These are phyloP conservation scores for Acanthamoeba healyi DNA, from an alignment of 208 protist species.

Conservation along the genomic window DNA sequence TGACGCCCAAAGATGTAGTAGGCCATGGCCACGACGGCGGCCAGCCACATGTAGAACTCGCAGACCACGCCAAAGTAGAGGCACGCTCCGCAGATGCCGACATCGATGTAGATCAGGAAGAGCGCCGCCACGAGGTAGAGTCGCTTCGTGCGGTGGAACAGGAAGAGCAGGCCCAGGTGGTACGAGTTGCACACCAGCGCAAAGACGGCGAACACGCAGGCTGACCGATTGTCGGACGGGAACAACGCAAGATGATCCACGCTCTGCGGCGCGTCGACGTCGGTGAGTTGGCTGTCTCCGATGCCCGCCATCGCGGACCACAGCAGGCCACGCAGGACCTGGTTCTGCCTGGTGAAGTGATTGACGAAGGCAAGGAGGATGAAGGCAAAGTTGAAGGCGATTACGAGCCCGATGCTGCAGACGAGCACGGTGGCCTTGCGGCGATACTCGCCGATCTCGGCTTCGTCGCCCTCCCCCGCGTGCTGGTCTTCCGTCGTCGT, in stretches of 20 bases:
- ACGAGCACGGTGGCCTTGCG: neutral
- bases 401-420: neutral
- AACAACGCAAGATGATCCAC: neutral
- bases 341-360: neutral
- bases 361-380: neutral
- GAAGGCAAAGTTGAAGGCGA: slow-evolving; percentile 10
- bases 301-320: too few relatives aligned
- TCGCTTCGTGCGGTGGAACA: neutral
- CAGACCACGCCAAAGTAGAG: slow-evolving; percentile 7
- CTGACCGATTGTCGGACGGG: neutral
- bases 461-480: neutral
- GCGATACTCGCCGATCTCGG: neutral
- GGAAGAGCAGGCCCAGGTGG: neutral
- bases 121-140: slow-evolving; percentile 12
- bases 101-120: neutral
- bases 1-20: slow-evolving; percentile 27
- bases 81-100: neutral
- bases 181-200: neutral
- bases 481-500: neutral
- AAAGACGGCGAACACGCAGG: neutral
- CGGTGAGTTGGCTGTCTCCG: too few relatives aligned
- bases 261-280: too few relatives aligned
- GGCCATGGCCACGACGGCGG: neutral
- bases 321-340: neutral
- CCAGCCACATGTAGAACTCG: slow-evolving; percentile 40